Evolutionary conservation across 441 rosid genomes (phyloP).

Genomic region (Codiaeum variegatum): DNA sequence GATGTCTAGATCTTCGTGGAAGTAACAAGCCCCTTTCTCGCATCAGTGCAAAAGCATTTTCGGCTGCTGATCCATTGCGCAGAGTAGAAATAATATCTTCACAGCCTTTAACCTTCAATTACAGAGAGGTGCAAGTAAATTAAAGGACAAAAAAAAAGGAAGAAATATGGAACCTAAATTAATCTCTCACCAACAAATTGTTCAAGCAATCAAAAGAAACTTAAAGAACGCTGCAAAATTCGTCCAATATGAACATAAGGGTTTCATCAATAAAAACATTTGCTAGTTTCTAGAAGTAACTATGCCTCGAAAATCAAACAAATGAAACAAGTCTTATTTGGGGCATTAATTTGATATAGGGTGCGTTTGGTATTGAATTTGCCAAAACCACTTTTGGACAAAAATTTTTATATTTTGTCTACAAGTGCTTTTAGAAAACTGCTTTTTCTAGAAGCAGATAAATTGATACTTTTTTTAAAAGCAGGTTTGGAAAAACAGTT

Average conservation of each 20-base stretch:
- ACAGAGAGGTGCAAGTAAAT: constrained; percentile 9
- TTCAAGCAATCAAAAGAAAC: constrained; percentile 3
- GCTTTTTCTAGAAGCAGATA: too few species aligned
- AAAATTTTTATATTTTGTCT: too few species aligned
- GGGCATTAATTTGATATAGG: neutral
- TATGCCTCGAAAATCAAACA: neutral
- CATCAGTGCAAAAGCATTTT: constrained; percentile 89
- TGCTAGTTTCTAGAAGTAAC: neutral
- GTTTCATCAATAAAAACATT: neutral
- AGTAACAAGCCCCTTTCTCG: constrained; percentile 88
- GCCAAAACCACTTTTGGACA: too few species aligned
- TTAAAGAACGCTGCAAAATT: constrained; percentile 4
- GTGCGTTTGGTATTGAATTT: too few species aligned
- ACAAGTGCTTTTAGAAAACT: too few species aligned
- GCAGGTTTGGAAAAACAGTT: too few species aligned
- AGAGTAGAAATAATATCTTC: constrained; percentile 67
- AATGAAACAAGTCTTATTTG: neutral
- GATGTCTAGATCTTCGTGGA: constrained; percentile 94
- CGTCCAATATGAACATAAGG: neutral
- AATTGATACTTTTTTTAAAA: too few species aligned
- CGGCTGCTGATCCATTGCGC: constrained; percentile 97
- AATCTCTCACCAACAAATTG: constrained; percentile 6
- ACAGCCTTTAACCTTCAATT: constrained; percentile 74
- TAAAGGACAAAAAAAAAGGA: constrained; percentile 2
- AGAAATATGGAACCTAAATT: neutral